A percentile compares a stretch with the other conserved stretches of the same genome.
Conservation (phyloP, 306 rosid species). For the Acacia crassicarpa region DNA sequence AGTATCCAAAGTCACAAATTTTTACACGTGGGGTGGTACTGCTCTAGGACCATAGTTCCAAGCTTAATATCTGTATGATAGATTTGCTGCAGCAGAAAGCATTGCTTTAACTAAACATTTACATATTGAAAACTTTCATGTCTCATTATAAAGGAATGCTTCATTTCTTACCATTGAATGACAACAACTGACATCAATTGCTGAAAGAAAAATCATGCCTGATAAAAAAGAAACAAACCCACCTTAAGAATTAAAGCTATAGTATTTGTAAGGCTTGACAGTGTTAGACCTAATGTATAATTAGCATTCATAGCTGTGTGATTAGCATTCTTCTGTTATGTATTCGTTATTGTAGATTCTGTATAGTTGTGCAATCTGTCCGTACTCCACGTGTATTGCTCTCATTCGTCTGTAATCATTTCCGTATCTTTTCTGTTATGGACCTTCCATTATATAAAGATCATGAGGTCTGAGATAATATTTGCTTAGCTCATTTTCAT, state of each 20-base stretch:
- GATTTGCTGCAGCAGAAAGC: conserved; percentile 59
- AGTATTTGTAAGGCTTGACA: too few relatives aligned
- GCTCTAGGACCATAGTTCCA: conserved; percentile 77
- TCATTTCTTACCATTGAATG: conserved; percentile 72
- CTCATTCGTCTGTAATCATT: too few relatives aligned
- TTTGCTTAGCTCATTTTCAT: too few relatives aligned
- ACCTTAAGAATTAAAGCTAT: background rate
- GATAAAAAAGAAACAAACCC: conserved; percentile 28
- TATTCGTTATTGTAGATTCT: too few relatives aligned
- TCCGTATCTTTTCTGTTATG: too few relatives aligned
- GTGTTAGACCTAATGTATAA: too few relatives aligned
- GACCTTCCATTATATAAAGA: too few relatives aligned
- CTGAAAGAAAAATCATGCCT: conserved; percentile 96
- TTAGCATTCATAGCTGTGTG: too few relatives aligned
- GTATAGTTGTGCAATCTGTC: too few relatives aligned
- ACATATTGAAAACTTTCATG: conserved; percentile 1
- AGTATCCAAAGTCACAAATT: conserved; percentile 88
- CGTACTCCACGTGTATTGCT: too few relatives aligned
- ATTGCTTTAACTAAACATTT: conserved; percentile 7
- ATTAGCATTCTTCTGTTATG: too few relatives aligned
- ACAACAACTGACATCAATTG: conserved; percentile 84
- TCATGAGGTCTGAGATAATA: too few relatives aligned
- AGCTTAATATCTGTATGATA: conserved; percentile 93
- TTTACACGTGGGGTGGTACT: conserved; percentile 73
- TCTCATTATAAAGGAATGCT: conserved; percentile 1